Conservation (phyloP, 2,329 filamentous ascomycete species). For the Stachybotrys chlorohalonatus region DNA sequence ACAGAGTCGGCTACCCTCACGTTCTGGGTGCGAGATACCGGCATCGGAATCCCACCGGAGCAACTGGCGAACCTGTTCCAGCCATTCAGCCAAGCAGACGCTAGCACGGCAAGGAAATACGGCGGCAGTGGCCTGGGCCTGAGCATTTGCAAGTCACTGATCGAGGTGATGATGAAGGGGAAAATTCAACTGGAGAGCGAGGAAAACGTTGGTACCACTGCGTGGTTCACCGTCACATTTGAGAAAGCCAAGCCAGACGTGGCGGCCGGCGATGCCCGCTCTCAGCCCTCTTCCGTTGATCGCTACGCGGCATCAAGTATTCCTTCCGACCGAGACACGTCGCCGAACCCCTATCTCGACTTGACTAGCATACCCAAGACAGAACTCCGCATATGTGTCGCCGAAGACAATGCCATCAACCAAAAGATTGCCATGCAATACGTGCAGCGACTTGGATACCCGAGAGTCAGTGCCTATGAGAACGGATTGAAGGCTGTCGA, state of each 20-base stretch:
- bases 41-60: conserved; percentile 80
- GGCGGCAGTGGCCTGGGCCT: conserved; percentile 85
- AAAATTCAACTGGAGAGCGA: conserved; percentile 73
- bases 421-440: conserved; percentile 91
- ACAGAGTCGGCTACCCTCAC: conserved; percentile 63
- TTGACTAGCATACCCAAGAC: conserved; percentile 67
- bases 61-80: conserved; percentile 80
- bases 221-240: conserved; percentile 77
- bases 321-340: conserved; percentile 27
- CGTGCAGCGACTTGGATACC: conserved; percentile 75
- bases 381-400: conserved; percentile 80
- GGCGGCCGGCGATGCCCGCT: conserved; percentile 44
- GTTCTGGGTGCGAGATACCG: conserved; percentile 82
- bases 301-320: conserved; percentile 20
- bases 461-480: conserved; percentile 73
- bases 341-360: conserved; percentile 45
- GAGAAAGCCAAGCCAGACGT: conserved; percentile 64
- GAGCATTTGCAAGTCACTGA: conserved; percentile 89
- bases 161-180: conserved; percentile 86
- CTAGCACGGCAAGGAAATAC: conserved; percentile 82
- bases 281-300: conserved; percentile 25
- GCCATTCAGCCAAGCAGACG: conserved; percentile 88
- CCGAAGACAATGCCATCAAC: conserved; percentile 92
- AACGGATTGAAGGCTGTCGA: conserved; percentile 86
- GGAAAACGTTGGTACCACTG: conserved; percentile 60